Evolutionary conservation across 345 rosid genomes (phyloP), one percentile per base, ranked within the genome.

Genomic region (Brassica juncea): DNA sequence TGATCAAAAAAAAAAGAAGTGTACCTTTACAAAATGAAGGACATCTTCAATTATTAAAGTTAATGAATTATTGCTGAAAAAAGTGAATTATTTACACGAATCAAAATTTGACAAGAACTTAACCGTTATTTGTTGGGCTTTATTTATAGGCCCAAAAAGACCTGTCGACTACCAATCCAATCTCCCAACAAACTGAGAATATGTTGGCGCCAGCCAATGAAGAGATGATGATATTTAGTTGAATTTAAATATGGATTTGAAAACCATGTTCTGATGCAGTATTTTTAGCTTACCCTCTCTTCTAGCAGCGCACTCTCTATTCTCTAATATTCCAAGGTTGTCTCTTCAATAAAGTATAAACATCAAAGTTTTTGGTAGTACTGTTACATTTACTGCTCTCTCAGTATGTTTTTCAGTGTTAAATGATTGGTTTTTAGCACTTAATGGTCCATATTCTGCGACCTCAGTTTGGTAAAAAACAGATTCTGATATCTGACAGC

Each of bases 401-500:
- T 67, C 59, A 39, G 54, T 67, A 28, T 23, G 6, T 12, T n/a
- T 73, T 73, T 60, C 19, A 58, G 34, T 47, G 72, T 64, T 59
- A 34, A 47, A 75, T 80, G 72, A 75, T 80, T 81, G 80, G 3
- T 31, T 73, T 28, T 23, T 35, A 30, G 23, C 44, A 37, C 30
- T n/a, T 64, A 19, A 11, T 28, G 52, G 72, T 75, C 4, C 7
- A 65, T 54, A 63, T 42, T 66, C 65, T 66, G 44, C 6, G 8
- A 58, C 64, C 44, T 70, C 69, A 5, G 3, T 2, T 70, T 78
- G 68, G 85, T 80, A 65, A 10, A 49, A 49, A 76, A 66, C 61
- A 4, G 30, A 75, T 62, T 35, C 58, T 80, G 52, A 15, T 57
- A 55, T 55, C 15, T 70, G 77, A 71, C 57, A 76, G 19, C 23